phyloP scores from a whole-genome alignment of 805 yeast genomes.

The Candida tallmaniae region DNA sequence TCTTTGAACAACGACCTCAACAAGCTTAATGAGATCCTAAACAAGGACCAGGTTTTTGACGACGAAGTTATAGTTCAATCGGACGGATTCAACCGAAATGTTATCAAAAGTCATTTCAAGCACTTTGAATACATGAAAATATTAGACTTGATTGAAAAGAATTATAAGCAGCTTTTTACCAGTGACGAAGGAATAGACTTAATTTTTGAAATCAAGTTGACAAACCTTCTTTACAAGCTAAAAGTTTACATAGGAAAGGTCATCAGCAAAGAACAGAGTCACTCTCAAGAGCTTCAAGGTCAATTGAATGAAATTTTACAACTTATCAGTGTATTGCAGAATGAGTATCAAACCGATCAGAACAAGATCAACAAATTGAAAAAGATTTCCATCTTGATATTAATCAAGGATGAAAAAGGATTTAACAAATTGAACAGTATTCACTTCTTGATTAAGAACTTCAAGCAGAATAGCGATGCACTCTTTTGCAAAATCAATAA shows the following conservation, averaged over 20 bases:
- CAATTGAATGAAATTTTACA: neutral
- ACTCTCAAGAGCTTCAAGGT: constrained; percentile 13
- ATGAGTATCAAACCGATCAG: constrained; percentile 9
- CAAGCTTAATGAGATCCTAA: constrained; percentile 12
- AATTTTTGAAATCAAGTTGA: constrained; percentile 23
- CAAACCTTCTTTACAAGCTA: constrained; percentile 20
- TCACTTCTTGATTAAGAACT: constrained; percentile 20
- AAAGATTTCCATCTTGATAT: constrained; percentile 18
- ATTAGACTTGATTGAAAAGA: constrained; percentile 15
- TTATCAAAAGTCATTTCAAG: constrained; percentile 18
- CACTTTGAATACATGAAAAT: constrained; percentile 22
- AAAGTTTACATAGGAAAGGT: constrained; percentile 13
- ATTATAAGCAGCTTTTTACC: constrained; percentile 16
- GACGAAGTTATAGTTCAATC: constrained; percentile 11
- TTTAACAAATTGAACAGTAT: constrained; percentile 14
- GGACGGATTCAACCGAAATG: constrained; percentile 22
- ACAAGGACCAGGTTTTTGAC: neutral
- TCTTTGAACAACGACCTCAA: constrained; percentile 29
- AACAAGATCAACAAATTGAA: constrained; percentile 11
- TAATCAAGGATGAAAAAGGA: constrained; percentile 18
- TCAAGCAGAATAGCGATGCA: constrained; percentile 14
- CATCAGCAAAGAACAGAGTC: too few relatives aligned
- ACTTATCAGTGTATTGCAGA: constrained; percentile 16
- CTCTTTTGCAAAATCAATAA: constrained; percentile 22
- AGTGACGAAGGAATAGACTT: constrained; percentile 10